Percentiles rank a stretch among this genome's conserved stretches.
Conservation (phyloP, 345 rosid species). For the Eucalyptus urophylla region DNA sequence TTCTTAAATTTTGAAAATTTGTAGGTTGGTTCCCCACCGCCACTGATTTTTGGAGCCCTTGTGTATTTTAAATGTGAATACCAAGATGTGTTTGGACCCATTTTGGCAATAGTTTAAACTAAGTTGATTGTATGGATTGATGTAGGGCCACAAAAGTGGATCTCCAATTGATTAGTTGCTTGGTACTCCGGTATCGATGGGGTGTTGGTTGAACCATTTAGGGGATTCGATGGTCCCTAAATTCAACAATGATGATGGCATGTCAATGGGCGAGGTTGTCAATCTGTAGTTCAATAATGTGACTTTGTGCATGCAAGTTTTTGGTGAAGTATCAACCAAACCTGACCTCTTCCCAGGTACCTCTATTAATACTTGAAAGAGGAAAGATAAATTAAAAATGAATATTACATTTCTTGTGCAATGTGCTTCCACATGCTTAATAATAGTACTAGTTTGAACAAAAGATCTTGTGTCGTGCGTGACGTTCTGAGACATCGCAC, state of each 20-base stretch:
- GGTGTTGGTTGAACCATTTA: background rate
- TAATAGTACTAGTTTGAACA: background rate
- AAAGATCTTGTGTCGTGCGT: background rate
- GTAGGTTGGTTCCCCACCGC: background rate
- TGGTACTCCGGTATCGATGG: background rate
- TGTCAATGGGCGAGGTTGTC: background rate
- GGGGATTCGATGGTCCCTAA: background rate
- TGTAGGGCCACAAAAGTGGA: background rate
- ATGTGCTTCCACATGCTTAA: background rate
- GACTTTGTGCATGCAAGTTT: background rate
- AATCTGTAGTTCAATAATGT: rapidly evolving
- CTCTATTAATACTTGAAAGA: background rate
- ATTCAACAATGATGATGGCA: background rate
- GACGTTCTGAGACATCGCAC: background rate
- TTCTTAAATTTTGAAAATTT: background rate
- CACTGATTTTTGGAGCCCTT: background rate
- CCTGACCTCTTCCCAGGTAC: background rate
- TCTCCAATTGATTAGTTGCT: background rate
- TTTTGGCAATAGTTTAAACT: background rate
- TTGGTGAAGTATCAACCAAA: background rate
- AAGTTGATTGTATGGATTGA: background rate
- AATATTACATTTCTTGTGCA: background rate
- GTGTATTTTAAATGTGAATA: background rate
- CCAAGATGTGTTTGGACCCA: background rate
- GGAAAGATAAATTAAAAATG: background rate